phyloP scores from a whole-genome alignment of 2,329 filamentous ascomycete genomes.

The Leptographium galeiforme region DNA sequence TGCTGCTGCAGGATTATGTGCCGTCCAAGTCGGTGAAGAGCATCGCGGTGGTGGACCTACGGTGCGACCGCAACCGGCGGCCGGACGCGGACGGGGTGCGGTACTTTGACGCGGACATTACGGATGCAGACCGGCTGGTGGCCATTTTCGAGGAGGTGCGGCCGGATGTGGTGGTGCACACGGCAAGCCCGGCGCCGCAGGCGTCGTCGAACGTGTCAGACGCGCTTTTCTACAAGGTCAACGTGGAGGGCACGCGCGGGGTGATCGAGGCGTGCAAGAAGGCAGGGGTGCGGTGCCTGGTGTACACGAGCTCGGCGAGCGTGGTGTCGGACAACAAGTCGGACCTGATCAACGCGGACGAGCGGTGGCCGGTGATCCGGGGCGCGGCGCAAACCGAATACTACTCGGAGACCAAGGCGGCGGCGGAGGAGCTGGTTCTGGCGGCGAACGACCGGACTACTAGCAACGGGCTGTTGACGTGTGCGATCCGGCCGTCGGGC shows the following conservation, averaged over 20 bases:
- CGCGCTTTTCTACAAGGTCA: slow-evolving; percentile 63
- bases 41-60: slow-evolving; percentile 61
- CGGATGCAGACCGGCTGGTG: slow-evolving; percentile 46
- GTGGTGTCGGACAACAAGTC: slow-evolving; percentile 70
- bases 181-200: slow-evolving; percentile 57
- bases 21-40: slow-evolving; percentile 22
- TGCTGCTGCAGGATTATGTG: slow-evolving; percentile 50
- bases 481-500: slow-evolving; percentile 69
- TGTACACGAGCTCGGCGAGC: slow-evolving; percentile 84
- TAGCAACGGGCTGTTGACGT: slow-evolving; percentile 53
- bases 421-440: slow-evolving; percentile 71
- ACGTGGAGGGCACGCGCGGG: slow-evolving; percentile 72
- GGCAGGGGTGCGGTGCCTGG: slow-evolving; percentile 63
- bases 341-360: slow-evolving; percentile 74
- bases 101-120: slow-evolving; percentile 71
- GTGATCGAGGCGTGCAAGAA: slow-evolving; percentile 61
- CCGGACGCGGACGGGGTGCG: slow-evolving; percentile 38
- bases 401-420: slow-evolving; percentile 84
- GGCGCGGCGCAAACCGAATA: slow-evolving; percentile 61
- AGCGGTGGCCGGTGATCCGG: slow-evolving; percentile 64
- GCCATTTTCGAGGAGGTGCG: slow-evolving; percentile 50
- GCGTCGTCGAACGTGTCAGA: slow-evolving; percentile 38
- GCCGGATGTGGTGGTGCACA: slow-evolving; percentile 83
- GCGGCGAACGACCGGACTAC: slow-evolving; percentile 42
- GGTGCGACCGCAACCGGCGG: slow-evolving; percentile 55